A percentile compares a stretch with the other conserved stretches of the same genome.
phyloP scores from a whole-genome alignment of 768 basidiomycete genomes.

The Paxillus rubicundulus region DNA sequence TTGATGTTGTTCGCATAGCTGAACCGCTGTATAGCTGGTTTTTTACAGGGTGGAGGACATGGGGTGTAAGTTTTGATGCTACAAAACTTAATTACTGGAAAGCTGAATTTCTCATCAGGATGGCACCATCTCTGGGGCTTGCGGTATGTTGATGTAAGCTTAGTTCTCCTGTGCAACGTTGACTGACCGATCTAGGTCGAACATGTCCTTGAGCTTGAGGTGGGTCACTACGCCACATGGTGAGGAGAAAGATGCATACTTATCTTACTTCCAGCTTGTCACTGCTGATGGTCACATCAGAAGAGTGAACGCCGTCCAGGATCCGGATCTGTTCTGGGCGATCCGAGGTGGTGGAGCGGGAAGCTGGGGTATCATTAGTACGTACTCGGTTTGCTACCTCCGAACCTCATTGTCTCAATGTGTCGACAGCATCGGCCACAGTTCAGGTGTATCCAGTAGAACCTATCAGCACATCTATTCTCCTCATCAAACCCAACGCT shows the following conservation, averaged over 20 bases:
- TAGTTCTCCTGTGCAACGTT: background rate
- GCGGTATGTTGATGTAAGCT: slow-evolving; percentile 22
- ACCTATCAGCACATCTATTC: slow-evolving; percentile 4
- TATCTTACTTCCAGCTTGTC: slow-evolving; percentile 28
- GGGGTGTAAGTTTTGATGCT: slow-evolving; percentile 21
- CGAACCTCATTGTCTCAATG: background rate
- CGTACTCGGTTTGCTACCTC: background rate
- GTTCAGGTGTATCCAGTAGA: slow-evolving; percentile 11
- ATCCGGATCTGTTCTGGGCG: slow-evolving; percentile 53
- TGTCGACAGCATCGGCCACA: slow-evolving; percentile 13
- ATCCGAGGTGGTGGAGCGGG: slow-evolving; percentile 51
- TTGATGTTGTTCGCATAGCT: no score
- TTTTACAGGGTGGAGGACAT: slow-evolving; percentile 48
- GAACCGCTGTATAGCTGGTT: slow-evolving; percentile 34
- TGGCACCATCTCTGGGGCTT: slow-evolving; percentile 39
- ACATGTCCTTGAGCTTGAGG: slow-evolving; percentile 43
- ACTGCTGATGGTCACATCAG: slow-evolving; percentile 39
- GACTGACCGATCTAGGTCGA: slow-evolving; percentile 34
- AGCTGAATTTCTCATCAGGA: background rate
- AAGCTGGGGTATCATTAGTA: slow-evolving; percentile 45
- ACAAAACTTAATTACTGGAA: background rate
- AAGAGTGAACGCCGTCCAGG: slow-evolving; percentile 38
- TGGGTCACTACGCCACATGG: background rate
- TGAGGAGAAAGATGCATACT: background rate
- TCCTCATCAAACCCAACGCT: slow-evolving; percentile 10